Percentiles rank a stretch among this genome's conserved stretches.
These are phyloP conservation scores for Lachancea sp. DNA, from an alignment of 805 yeast genomes.

Conservation along the genomic window DNA sequence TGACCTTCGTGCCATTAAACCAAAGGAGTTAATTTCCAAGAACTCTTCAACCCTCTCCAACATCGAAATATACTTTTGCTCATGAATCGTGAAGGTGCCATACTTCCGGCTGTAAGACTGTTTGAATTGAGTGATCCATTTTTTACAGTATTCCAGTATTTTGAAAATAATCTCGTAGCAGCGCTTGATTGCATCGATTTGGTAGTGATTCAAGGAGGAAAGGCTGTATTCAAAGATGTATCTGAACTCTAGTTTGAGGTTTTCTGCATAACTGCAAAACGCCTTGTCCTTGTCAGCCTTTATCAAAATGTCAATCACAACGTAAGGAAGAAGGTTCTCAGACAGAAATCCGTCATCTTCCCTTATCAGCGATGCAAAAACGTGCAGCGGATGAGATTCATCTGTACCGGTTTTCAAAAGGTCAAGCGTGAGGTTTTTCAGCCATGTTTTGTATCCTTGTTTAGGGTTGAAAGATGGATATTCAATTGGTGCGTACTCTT, in stretches of 20 bases:
- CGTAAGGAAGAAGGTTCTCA: conserved; percentile 70
- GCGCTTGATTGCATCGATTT: conserved; percentile 52
- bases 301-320: conserved; percentile 56
- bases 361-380: conserved; percentile 58
- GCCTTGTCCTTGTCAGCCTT: conserved; percentile 40
- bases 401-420: conserved; percentile 40
- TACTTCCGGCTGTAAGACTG: conserved; percentile 27
- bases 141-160: conserved; percentile 74
- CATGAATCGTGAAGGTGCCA: conserved; percentile 26
- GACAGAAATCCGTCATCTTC: conserved; percentile 67
- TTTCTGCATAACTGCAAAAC: conserved; percentile 35
- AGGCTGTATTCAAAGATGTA: conserved; percentile 47
- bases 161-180: conserved; percentile 72
- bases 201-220: conserved; percentile 42
- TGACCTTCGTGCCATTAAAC: conserved; percentile 68
- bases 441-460: conserved; percentile 63
- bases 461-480: conserved; percentile 62
- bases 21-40: conserved; percentile 53
- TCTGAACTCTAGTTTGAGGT: conserved; percentile 53
- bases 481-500: conserved; percentile 37
- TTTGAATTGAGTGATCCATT: conserved; percentile 53
- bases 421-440: conserved; percentile 61
- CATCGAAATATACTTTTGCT: conserved; percentile 19
- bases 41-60: conserved; percentile 40
- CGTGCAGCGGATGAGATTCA: conserved; percentile 44